phyloP scores from a whole-genome alignment of 2,329 filamentous ascomycete genomes.

The Leptodontidium sp. region DNA sequence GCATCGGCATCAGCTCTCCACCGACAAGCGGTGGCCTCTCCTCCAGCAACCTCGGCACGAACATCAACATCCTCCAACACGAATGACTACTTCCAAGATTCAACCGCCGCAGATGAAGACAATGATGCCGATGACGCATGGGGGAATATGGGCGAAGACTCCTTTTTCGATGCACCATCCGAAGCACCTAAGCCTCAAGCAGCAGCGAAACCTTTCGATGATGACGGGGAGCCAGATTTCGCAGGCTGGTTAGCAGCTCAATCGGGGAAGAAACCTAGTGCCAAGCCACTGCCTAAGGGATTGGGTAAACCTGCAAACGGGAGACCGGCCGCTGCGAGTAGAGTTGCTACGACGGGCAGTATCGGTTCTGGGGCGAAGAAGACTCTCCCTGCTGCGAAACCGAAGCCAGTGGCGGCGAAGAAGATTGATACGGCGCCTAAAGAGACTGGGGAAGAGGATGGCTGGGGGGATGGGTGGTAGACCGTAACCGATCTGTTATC shows the following conservation, averaged over 20 bases:
- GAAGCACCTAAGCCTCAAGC: constrained; percentile 46
- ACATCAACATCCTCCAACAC: constrained; percentile 57
- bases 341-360: constrained; percentile 49
- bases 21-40: constrained; percentile 65
- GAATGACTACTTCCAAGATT: constrained; percentile 62
- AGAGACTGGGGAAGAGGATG: constrained; percentile 62
- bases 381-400: constrained; percentile 45
- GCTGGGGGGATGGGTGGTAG: constrained; percentile 74
- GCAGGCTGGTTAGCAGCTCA: constrained; percentile 94
- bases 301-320: constrained; percentile 65
- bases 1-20: constrained; percentile 67
- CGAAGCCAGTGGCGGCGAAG: constrained; percentile 61
- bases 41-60: constrained; percentile 53
- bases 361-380: constrained; percentile 42
- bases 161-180: constrained; percentile 51
- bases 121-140: constrained; percentile 69
- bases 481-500: constrained; percentile 5
- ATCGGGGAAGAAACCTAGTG: constrained; percentile 68
- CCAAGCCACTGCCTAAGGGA: constrained; percentile 83
- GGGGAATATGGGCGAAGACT: constrained; percentile 69
- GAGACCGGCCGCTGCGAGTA: constrained; percentile 47
- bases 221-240: constrained; percentile 91
- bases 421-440: constrained; percentile 76
- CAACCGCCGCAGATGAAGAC: constrained; percentile 69
- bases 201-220: constrained; percentile 69